Percentiles rank a stretch among this genome's conserved stretches.
These are phyloP conservation scores for Aspergillus nomiae DNA, from an alignment of 2,329 filamentous ascomycete species.

Conservation along the genomic window DNA sequence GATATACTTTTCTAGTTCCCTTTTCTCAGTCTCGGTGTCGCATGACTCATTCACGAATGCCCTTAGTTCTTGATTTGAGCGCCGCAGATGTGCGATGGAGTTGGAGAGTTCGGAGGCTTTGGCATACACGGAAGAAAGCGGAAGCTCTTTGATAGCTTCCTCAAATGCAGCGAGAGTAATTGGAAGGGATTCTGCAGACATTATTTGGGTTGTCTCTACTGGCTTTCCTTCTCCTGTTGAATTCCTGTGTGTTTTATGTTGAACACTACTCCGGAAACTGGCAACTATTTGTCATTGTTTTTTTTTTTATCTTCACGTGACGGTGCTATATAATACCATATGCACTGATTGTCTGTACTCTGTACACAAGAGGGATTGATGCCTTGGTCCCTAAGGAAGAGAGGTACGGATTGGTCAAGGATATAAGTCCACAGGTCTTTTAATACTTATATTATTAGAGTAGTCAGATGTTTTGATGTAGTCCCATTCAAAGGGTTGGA, in stretches of 20 bases:
- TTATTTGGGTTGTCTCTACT: slow-evolving; percentile 25
- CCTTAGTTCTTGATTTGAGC: slow-evolving; percentile 59
- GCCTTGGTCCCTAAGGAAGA: background rate
- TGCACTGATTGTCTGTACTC: too few species aligned
- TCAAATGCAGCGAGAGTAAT: slow-evolving; percentile 56
- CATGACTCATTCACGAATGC: slow-evolving; percentile 50
- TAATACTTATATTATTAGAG: background rate
- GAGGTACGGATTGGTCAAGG: background rate
- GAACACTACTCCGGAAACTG: background rate
- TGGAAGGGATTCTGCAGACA: slow-evolving; percentile 53
- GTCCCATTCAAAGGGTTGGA: background rate
- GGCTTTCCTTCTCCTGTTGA: background rate
- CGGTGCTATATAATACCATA: background rate
- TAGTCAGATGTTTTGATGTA: background rate
- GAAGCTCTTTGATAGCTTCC: slow-evolving; percentile 59
- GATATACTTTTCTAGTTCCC: slow-evolving; percentile 44
- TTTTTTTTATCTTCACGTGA: slow-evolving; percentile 23
- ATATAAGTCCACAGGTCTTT: background rate
- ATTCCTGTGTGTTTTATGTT: background rate
- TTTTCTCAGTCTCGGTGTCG: slow-evolving; percentile 54
- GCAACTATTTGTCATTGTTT: background rate
- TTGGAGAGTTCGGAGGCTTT: slow-evolving; percentile 65
- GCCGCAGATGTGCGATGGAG: slow-evolving; percentile 59
- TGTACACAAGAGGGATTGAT: background rate
- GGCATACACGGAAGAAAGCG: slow-evolving; percentile 59